Base-by-base conservation (phyloP, 257 asterid genomes). In the Penstemon eatonii region DNA sequence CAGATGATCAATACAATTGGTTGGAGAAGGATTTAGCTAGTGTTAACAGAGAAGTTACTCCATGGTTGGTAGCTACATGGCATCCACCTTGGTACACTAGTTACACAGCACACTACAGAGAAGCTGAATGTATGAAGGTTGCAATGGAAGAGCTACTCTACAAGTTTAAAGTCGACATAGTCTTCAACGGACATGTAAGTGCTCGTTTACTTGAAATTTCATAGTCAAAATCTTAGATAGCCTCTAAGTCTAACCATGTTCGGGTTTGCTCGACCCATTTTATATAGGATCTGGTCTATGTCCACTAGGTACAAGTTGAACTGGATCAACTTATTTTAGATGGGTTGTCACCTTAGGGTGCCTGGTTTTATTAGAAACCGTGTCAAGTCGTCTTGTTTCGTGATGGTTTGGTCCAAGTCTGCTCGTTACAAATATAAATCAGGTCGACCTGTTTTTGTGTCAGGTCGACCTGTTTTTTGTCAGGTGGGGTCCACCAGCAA, bases 1-100 rank as follows among this genome's bases (percentile, higher is more conserved):
- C 76, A 93, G 99, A 78, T 72, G 95, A 83, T 78, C 99, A 93
- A 65, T 93, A 83, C 87, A 84, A 70, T 76, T 93, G 99, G 99
- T 66, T 93, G 85, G 75, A 82, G 72, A 76, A 69, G 74, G 97
- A 93, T 79, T 81, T 93, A 45, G 84, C 89, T 59, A 80, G 75
- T 2, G 89, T 88, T 19, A 77, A 90, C 63, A 68, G 97, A 66
- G 75, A 79, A 13, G 79, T 84, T 58, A 93, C 97, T 25, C 99
- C 99, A 10, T 93, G 99, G 99, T 67, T 93, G 69, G 74, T 93
- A 33, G 96, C 86, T 43, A 75, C 89, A 1, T 87, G 96, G 99
- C 99, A 93, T 77, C 87, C 99, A 4, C 99, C 99, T 9, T 93
- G 99, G 99, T 93, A 93, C 81, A 70, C 88, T 70, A 81, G 92